phyloP scores from a whole-genome alignment of 305 asterid species.

The Caryopteris hybrid region DNA sequence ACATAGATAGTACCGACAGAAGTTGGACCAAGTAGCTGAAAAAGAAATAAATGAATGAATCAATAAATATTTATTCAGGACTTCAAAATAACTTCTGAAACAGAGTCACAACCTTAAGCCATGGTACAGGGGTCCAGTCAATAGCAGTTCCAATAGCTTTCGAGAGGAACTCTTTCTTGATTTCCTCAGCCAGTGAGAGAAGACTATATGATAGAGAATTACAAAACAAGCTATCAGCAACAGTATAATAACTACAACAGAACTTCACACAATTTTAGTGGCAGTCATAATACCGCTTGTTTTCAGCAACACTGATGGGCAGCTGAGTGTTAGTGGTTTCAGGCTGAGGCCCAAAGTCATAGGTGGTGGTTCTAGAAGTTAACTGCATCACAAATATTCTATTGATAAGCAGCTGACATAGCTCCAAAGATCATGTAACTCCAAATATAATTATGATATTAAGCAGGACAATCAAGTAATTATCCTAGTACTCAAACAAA shows the following conservation, averaged over 20 bases:
- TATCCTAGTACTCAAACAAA: neutral
- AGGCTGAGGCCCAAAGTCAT: constrained; percentile 12
- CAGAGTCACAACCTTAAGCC: constrained; percentile 31
- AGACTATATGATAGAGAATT: constrained; percentile 25
- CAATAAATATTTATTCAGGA: neutral
- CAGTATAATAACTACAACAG: neutral
- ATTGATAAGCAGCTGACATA: constrained; percentile 4
- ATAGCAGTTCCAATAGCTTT: constrained; percentile 44
- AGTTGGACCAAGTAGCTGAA: constrained; percentile 28
- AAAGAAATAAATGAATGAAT: constrained; percentile 16
- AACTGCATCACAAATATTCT: constrained; percentile 27
- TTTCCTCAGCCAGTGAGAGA: constrained; percentile 36
- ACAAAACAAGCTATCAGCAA: neutral
- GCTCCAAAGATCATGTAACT: neutral
- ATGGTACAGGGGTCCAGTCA: constrained; percentile 33
- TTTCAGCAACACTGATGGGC: constrained; percentile 16
- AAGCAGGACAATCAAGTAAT: constrained; percentile 2
- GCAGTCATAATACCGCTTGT: constrained; percentile 16
- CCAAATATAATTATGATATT: neutral
- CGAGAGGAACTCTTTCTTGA: constrained; percentile 31
- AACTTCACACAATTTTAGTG: neutral
- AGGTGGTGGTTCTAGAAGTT: constrained; percentile 13
- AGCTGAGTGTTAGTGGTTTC: constrained; percentile 23
- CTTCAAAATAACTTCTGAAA: constrained; percentile 9
- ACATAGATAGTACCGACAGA: constrained; percentile 22